Conservation (phyloP, 2,329 filamentous ascomycete species). For the Biscogniauxia sp. region DNA sequence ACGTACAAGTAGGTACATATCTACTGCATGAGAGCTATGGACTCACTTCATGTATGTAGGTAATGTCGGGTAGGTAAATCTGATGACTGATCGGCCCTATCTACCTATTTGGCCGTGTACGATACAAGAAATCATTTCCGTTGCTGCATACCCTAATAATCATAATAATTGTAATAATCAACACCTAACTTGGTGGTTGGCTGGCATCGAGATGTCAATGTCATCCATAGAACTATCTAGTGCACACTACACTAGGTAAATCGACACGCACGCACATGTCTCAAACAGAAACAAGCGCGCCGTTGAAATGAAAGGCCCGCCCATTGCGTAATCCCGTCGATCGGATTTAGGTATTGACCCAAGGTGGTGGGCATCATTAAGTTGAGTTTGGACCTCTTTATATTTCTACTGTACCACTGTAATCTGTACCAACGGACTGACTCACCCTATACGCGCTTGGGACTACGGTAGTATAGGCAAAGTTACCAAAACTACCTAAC, state of each 20-base stretch:
- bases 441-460: slow-evolving; percentile 2
- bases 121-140: slow-evolving; percentile 22
- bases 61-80: neutral
- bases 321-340: slow-evolving; percentile 16
- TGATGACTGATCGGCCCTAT: slow-evolving; percentile 22
- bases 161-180: slow-evolving; percentile 5
- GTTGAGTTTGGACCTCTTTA: neutral
- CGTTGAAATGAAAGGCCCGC: slow-evolving; percentile 19
- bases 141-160: slow-evolving; percentile 7
- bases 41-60: neutral
- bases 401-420: neutral
- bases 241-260: neutral
- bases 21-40: neutral
- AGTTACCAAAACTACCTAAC: neutral
- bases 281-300: slow-evolving; percentile 18
- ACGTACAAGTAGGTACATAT: neutral
- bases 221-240: slow-evolving; percentile 6
- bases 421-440: neutral
- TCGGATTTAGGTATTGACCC: slow-evolving; percentile 11
- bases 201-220: slow-evolving; percentile 5
- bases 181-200: slow-evolving; percentile 6
- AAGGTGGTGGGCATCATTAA: slow-evolving; percentile 2
- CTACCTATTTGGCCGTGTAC: slow-evolving; percentile 22
- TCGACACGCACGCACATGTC: slow-evolving; percentile 9
- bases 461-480: slow-evolving; percentile 4